Percentiles rank a stretch among this genome's conserved stretches.
Conservation (phyloP, 805 yeast species). For the Kuraishia piskuri region DNA sequence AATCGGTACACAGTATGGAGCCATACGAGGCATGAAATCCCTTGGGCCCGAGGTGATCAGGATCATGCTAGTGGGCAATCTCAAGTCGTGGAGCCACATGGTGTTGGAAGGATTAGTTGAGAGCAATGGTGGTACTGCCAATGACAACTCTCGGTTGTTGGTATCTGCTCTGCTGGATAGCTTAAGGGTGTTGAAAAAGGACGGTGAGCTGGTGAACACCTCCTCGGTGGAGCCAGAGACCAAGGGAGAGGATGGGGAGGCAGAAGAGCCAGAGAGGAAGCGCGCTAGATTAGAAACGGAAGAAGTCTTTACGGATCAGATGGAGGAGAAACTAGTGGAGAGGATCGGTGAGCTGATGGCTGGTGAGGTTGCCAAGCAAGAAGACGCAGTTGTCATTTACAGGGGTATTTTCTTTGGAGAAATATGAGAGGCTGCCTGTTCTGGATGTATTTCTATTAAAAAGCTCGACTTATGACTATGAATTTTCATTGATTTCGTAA, state of each 20-base stretch:
- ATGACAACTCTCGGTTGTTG: constrained; percentile 12
- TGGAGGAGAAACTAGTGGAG: constrained; percentile 33
- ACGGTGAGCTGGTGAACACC: constrained; percentile 16
- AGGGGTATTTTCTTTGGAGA: constrained; percentile 75
- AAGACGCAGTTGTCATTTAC: constrained; percentile 41
- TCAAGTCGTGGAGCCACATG: constrained; percentile 68
- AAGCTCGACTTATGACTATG: too few species aligned
- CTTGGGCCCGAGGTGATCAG: constrained; percentile 85
- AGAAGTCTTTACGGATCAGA: constrained; percentile 23
- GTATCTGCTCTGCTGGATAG: constrained; percentile 48
- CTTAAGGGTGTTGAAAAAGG: constrained; percentile 36
- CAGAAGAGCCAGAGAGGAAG: constrained; percentile 1
- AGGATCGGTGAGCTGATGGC: constrained; percentile 59
- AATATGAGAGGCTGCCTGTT: constrained; percentile 10
- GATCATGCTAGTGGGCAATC: constrained; percentile 74
- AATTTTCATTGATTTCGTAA: too few species aligned
- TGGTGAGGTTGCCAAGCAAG: constrained; percentile 34
- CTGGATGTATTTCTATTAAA: too few species aligned
- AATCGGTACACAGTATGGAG: constrained; percentile 91
- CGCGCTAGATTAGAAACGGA: constrained; percentile 17
- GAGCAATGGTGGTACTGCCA: constrained; percentile 11
- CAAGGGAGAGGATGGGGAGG: constrained; percentile 10
- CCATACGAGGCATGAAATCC: constrained; percentile 74
- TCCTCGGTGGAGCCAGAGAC: constrained; percentile 4
- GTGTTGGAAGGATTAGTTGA: constrained; percentile 30